phyloP scores from a whole-genome alignment of 768 basidiomycete species.

The Pulveroboletus sp. region DNA sequence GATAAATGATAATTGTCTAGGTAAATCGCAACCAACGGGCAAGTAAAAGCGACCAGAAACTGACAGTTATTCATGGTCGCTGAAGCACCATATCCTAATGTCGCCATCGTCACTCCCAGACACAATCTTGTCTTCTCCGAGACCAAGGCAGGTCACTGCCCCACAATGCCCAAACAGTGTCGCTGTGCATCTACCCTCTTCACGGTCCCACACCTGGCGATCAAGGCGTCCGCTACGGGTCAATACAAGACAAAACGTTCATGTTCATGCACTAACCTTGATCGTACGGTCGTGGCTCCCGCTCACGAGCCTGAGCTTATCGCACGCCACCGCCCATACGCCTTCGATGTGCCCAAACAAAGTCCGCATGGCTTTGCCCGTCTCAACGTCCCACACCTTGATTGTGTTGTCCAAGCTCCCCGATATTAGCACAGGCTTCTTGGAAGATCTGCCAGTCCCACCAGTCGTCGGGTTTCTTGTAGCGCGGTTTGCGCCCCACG shows the following conservation, averaged over 20 bases:
- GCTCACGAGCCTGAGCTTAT: constrained; percentile 86
- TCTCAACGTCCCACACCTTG: constrained; percentile 93
- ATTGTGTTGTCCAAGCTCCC: constrained; percentile 94
- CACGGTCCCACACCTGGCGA: constrained; percentile 84
- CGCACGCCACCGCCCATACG: constrained; percentile 93
- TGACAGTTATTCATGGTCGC: constrained; percentile 25
- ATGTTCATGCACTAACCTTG: constrained; percentile 54
- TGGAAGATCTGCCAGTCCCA: constrained; percentile 24
- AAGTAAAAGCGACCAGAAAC: background rate
- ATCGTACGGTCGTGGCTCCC: constrained; percentile 96
- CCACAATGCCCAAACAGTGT: constrained; percentile 93
- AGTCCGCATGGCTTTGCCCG: constrained; percentile 70
- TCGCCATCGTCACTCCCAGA: constrained; percentile 95
- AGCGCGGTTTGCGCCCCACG: constrained; percentile 1
- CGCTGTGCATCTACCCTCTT: constrained; percentile 79
- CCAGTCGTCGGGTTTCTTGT: background rate
- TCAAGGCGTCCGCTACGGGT: background rate
- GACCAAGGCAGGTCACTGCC: constrained; percentile 84
- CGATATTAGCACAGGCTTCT: constrained; percentile 75
- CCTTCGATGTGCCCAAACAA: constrained; percentile 98
- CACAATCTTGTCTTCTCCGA: constrained; percentile 93
- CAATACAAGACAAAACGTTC: constrained; percentile 2
- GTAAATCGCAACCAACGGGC: background rate
- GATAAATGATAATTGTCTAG: background rate
- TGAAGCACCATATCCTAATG: constrained; percentile 78